phyloP scores from a whole-genome alignment of 1,139 yeast genomes.

The Pichia sp. region DNA sequence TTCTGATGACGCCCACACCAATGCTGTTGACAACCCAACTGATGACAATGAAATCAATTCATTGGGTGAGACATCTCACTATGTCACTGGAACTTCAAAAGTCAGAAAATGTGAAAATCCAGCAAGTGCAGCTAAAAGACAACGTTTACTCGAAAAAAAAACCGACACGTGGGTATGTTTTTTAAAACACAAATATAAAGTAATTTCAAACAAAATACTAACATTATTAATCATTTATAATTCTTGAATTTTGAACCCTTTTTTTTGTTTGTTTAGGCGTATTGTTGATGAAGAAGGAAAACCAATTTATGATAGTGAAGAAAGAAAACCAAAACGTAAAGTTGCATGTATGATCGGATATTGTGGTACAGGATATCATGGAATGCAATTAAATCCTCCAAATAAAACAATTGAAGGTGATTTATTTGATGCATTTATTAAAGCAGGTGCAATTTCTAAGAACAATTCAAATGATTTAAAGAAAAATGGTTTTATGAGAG shows the following conservation, averaged over 20 bases:
- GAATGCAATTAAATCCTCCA: conserved; percentile 94
- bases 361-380: conserved; percentile 97
- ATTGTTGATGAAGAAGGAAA: conserved; percentile 56
- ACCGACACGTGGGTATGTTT: conserved; percentile 52
- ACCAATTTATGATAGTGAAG: conserved; percentile 46
- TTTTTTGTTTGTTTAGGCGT: conserved; percentile 25
- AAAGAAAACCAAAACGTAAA: conserved; percentile 69
- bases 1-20: background rate
- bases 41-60: background rate
- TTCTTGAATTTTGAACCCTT: background rate
- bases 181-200: background rate
- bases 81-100: background rate
- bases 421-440: conserved; percentile 72
- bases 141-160: conserved; percentile 29
- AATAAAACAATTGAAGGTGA: conserved; percentile 90
- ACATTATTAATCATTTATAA: background rate
- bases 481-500: conserved; percentile 87
- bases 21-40: too few relatives aligned
- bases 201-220: background rate
- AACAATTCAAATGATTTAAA: conserved; percentile 88
- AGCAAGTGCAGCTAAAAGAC: conserved; percentile 34
- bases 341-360: conserved; percentile 93
- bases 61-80: background rate
- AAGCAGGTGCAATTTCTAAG: conserved; percentile 84
- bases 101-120: conserved; percentile 31